Percentiles rank a stretch among this genome's conserved stretches.
These are phyloP conservation scores for Oemleria cerasiformis DNA, from an alignment of 306 rosid species.

Conservation along the genomic window DNA sequence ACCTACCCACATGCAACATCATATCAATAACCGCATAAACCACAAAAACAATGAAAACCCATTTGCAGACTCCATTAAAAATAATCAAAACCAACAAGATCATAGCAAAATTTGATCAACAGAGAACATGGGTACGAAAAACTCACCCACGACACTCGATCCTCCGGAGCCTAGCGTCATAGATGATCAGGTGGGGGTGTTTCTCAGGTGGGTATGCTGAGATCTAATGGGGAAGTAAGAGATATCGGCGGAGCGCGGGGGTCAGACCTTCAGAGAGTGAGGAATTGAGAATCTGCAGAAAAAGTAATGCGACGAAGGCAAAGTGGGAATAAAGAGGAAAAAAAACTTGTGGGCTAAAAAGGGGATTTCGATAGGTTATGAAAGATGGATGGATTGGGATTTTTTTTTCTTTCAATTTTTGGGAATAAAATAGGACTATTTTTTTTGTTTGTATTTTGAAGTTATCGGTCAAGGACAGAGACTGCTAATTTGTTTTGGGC, in stretches of 20 bases:
- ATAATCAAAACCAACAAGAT: background rate
- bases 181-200: constrained; percentile 32
- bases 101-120: background rate
- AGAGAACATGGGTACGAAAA: constrained; percentile 6
- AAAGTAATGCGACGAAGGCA: constrained; percentile 29
- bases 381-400: constrained; percentile 4
- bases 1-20: background rate
- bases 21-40: constrained; percentile 24
- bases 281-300: constrained; percentile 18
- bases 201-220: constrained; percentile 22
- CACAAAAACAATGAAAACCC: constrained; percentile 14
- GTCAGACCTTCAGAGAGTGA: constrained; percentile 16
- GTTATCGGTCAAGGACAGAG: background rate
- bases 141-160: constrained; percentile 97
- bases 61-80: background rate
- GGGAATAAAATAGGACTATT: background rate
- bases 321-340: constrained; percentile 34
- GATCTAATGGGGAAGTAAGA: constrained; percentile 59
- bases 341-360: constrained; percentile 1
- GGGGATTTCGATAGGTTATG: constrained; percentile 20
- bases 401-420: background rate
- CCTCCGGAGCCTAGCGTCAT: constrained; percentile 99
- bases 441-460: background rate
- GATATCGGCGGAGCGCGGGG: constrained; percentile 11
- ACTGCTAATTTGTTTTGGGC: background rate